phyloP scores from a whole-genome alignment of 2,329 filamentous ascomycete species.

The Magnaporthiopsis incrustans region DNA sequence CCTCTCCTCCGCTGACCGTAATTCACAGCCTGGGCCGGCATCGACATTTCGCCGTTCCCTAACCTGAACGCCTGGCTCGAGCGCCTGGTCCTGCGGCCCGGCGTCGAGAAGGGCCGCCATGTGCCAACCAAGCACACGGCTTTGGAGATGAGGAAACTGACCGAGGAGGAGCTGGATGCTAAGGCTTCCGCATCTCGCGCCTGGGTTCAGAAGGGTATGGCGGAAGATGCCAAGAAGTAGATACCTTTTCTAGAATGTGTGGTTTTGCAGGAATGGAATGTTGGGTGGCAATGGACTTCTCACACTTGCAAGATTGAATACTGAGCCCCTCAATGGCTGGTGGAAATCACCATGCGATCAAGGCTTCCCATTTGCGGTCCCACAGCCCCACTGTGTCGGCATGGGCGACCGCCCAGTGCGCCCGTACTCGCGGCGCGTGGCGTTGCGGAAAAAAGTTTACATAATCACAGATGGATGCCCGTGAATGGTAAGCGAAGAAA shows the following conservation, averaged over 20 bases:
- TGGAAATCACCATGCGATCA: too few relatives aligned
- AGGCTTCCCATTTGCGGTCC: too few relatives aligned
- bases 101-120: constrained; percentile 64
- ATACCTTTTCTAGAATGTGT: neutral
- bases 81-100: constrained; percentile 59
- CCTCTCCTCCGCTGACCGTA: neutral
- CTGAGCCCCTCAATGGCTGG: too few relatives aligned
- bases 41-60: constrained; percentile 70
- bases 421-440: neutral
- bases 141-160: constrained; percentile 29
- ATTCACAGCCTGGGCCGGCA: constrained; percentile 49
- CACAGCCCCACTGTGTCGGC: too few relatives aligned
- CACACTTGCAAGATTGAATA: neutral
- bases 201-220: constrained; percentile 61
- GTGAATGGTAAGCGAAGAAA: neutral
- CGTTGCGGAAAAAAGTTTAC: neutral
- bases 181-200: constrained; percentile 35
- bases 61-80: constrained; percentile 70
- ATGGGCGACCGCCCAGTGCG: neutral
- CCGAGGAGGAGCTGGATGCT: constrained; percentile 41
- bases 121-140: constrained; percentile 57
- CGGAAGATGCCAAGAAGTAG: constrained; percentile 44
- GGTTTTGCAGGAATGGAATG: neutral
- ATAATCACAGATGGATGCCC: neutral
- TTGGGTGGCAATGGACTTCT: neutral